Base-by-base conservation (phyloP, 495 filamentous ascomycete genomes). In the Baudoinia panamericana region DNA sequence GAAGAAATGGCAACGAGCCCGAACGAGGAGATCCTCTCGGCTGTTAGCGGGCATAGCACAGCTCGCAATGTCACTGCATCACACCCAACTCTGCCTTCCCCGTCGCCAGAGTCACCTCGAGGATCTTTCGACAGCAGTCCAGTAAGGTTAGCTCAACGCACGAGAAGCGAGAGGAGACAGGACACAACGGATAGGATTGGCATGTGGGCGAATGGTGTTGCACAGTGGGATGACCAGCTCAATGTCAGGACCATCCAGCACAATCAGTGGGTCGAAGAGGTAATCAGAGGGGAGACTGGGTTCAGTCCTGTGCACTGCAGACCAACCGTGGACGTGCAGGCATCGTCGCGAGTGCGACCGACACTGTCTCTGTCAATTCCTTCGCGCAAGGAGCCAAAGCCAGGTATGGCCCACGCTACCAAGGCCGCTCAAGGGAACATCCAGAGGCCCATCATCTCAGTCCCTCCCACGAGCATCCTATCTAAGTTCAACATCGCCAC, bases 1-100 rank as follows among this genome's bases (percentile, higher is more conserved):
- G 36, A 48, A 38, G 54, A 51, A 30, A 56, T 59, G 56, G 56
- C 53, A 1, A 59, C 52, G 1, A 50, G 53, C 15, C 51, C 60
- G 21, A 63, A 55, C 41, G 51, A 56, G 11, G 53, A 59, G 33
- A 54, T 54, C 8, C 39, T 57, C 4, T 43, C 37, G 11, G 49
- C 45, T 15, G 53, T 57, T 39, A 49, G 34, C 15, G 36, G 27
- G 15, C 25, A 24, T 12, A 27, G 37, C 8, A 11, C 24, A n/a
- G n/a, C n/a, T n/a, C n/a, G n/a, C n/a, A n/a, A n/a, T n/a, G n/a
- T n/a, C n/a, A n/a, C n/a, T n/a, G n/a, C n/a, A n/a, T n/a, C n/a
- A n/a, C n/a, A n/a, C n/a, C n/a, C n/a, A n/a, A n/a, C n/a, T n/a
- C n/a, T n/a, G n/a, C n/a, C n/a, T n/a, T n/a, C n/a, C n/a, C n/a